Percentiles rank a stretch among this genome's conserved stretches.
Conservation (phyloP, 1,284 basidiomycete genomes). For the Kwoniella shivajii region DNA sequence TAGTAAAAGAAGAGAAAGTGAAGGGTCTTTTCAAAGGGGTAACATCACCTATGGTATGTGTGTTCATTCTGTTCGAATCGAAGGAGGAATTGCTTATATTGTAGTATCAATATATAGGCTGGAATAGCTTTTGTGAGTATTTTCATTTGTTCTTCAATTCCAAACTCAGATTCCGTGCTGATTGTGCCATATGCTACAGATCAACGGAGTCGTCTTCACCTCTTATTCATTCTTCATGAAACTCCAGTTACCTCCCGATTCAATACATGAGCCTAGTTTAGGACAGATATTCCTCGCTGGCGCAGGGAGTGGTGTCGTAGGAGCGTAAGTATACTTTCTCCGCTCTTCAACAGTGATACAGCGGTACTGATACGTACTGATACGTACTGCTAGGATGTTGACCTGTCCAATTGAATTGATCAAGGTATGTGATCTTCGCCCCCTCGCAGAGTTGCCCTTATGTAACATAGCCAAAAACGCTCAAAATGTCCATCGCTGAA, state of each 20-base stretch:
- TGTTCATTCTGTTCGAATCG: too few species aligned
- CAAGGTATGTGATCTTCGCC: conserved; percentile 57
- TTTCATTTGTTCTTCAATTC: background rate
- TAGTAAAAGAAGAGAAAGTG: conserved; percentile 44
- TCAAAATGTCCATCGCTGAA: background rate
- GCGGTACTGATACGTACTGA: background rate
- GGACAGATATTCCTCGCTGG: conserved; percentile 73
- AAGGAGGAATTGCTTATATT: background rate
- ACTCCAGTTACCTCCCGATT: conserved; percentile 30
- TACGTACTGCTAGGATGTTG: conserved; percentile 59
- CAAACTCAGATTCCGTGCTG: too few species aligned
- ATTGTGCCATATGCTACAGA: conserved; percentile 32
- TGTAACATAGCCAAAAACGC: too few species aligned
- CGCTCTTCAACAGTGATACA: background rate
- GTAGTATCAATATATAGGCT: conserved; percentile 26
- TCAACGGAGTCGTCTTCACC: conserved; percentile 54
- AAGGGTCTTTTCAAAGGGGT: conserved; percentile 53
- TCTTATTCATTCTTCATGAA: conserved; percentile 53
- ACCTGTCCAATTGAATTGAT: conserved; percentile 80
- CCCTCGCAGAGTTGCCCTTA: too few species aligned
- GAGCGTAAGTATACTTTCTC: conserved; percentile 64
- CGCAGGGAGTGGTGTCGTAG: conserved; percentile 71
- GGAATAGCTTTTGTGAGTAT: conserved; percentile 49
- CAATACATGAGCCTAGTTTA: conserved; percentile 39
- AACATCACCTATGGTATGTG: conserved; percentile 53